Conservation (phyloP, 352 stramenopile genomes). For the Phytophthora quininea region DNA sequence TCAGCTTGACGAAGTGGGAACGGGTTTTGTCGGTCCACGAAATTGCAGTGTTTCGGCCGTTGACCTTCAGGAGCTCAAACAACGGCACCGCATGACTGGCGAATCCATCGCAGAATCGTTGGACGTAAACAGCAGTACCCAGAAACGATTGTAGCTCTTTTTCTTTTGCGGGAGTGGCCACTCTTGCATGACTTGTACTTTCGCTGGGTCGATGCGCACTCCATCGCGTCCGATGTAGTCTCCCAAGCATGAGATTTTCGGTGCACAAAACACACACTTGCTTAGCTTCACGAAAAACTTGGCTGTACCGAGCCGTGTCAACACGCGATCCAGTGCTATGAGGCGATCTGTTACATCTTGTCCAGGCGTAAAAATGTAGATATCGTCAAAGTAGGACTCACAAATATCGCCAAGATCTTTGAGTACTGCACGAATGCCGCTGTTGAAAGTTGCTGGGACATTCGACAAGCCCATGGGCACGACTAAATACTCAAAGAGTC, state of each 20-base stretch:
- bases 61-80: no score
- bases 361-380: conserved; percentile 20
- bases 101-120: conserved; percentile 18
- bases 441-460: no score
- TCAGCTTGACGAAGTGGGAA: conserved; percentile 1
- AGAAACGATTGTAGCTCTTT: conserved; percentile 17
- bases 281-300: no score
- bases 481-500: conserved; percentile 27
- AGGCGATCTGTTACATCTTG: conserved; percentile 4
- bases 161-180: conserved; percentile 23
- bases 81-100: no score
- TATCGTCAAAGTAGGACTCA: conserved; percentile 24
- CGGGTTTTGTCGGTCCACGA: neutral
- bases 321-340: conserved; percentile 9
- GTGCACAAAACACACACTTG: no score
- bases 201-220: conserved; percentile 23
- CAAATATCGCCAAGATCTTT: conserved; percentile 14
- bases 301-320: conserved; percentile 8
- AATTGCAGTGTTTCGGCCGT: conserved; percentile 1
- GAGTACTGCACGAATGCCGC: conserved; percentile 24
- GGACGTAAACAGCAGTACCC: conserved; percentile 10
- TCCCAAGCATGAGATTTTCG: no score
- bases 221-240: conserved; percentile 20
- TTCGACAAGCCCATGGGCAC: conserved; percentile 27
- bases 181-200: conserved; percentile 10